A percentile compares a stretch with the other conserved stretches of the same genome.
Conservation (phyloP, 2,329 filamentous ascomycete genomes). For the Exophiala sideris region DNA sequence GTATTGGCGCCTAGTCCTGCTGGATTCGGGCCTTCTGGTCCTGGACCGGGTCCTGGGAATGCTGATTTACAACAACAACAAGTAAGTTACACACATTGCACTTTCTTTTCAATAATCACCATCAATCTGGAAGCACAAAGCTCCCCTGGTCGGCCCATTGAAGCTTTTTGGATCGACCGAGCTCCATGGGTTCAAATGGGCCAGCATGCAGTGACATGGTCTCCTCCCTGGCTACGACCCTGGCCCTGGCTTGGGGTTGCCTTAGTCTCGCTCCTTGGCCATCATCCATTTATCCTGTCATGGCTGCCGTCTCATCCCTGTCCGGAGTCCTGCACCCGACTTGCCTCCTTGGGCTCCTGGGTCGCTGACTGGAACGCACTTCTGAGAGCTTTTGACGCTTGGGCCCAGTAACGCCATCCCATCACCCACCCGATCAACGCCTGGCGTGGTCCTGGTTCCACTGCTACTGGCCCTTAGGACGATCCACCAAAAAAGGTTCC, state of each 20-base stretch:
- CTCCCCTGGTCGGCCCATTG: constrained; percentile 20
- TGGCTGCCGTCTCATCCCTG: not conserved
- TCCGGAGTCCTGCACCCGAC: constrained; percentile 10
- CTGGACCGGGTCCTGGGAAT: constrained; percentile 8
- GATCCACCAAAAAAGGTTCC: constrained; percentile 8
- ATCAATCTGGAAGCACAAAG: not conserved
- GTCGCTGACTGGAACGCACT: not conserved
- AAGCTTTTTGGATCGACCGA: constrained; percentile 19
- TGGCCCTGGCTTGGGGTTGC: constrained; percentile 8
- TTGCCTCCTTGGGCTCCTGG: not conserved
- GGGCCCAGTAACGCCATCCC: constrained; percentile 1
- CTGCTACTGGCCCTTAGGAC: not conserved
- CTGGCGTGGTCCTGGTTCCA: not conserved
- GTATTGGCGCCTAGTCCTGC: constrained; percentile 3
- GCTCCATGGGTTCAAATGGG: constrained; percentile 1
- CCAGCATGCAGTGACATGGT: constrained; percentile 3
- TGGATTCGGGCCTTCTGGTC: constrained; percentile 3
- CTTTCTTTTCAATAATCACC: not conserved
- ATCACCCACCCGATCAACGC: constrained; percentile 9
- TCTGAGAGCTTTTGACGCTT: not conserved
- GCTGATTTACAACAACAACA: constrained; percentile 21
- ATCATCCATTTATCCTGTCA: constrained; percentile 6
- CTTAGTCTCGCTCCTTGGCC: constrained; percentile 9
- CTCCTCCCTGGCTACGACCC: constrained; percentile 6
- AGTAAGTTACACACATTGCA: constrained; percentile 17